Base-by-base conservation (phyloP, 345 rosid species). In the Citropsis articulata region DNA sequence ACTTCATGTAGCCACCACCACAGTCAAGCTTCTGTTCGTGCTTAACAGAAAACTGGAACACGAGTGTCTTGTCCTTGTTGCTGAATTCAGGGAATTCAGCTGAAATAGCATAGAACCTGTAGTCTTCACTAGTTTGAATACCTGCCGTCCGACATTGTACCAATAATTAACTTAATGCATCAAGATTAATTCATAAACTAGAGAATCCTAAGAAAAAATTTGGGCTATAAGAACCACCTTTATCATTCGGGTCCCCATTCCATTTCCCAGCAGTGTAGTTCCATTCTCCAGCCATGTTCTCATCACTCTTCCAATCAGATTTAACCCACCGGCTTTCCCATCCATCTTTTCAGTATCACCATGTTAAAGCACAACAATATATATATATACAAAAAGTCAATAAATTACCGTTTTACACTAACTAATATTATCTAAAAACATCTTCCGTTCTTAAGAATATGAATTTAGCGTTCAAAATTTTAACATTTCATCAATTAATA, bases 1-100 rank as follows among this genome's bases (percentile, higher is more conserved):
- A 84, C 91, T 97, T 97, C 94, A 97, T 89, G 91, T 97, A 97
- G 77, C 99, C 99, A 80, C 99, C 99, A 82, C 99, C 99, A 84
- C 99, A 97, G 83, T 97, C 99, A 78, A 97, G 99, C 86, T 97
- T 97, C 84, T 97, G 99, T 79, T 97, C 99, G 69, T 97, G 99
- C 92, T 96, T 97, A 80, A 97, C 99, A 3, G 93, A 90, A 82
- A 97, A 94, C 70, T 94, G 99, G 89, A 97, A 97, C 80, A 94
- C 99, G 5, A 97, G 84, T 18, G 97, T 91, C 79, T 89, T 88
- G 63, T 91, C 97, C 86, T 97, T 97, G 92, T 91, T 97, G 80
- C 94, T 97, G 85, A 94, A 89, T 78, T 87, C 90, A 71, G 99
- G 96, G 87, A 86, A 97, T 86, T 91, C 93, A 69, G 97, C 98